A percentile compares a stretch with the other conserved stretches of the same genome.
phyloP scores from a whole-genome alignment of 768 basidiomycete genomes.

The Hygrocybe punicea region DNA sequence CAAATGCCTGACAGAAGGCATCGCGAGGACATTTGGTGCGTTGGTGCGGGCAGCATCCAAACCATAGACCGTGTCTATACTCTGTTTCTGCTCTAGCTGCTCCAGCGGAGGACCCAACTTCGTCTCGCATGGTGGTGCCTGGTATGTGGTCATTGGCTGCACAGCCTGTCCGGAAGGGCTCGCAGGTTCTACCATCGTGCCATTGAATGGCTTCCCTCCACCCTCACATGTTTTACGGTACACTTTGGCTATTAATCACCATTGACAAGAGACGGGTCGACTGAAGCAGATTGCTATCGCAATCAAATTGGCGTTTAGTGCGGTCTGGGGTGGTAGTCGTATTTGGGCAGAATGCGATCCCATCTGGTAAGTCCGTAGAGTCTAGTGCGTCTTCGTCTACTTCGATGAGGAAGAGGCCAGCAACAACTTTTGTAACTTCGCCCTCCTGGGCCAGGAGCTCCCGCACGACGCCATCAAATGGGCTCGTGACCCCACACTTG shows the following conservation, averaged over 20 bases:
- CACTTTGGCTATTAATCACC: slow-evolving; percentile 8
- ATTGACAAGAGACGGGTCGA: slow-evolving; percentile 21
- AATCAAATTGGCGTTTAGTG: slow-evolving; percentile 40
- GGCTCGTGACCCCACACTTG: slow-evolving; percentile 85
- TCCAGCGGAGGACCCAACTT: neutral
- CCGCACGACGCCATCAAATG: slow-evolving; percentile 72
- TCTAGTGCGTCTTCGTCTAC: slow-evolving; percentile 56
- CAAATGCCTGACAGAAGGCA: slow-evolving; percentile 75
- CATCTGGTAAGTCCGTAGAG: slow-evolving; percentile 50
- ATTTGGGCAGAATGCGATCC: slow-evolving; percentile 70
- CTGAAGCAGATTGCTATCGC: slow-evolving; percentile 29
- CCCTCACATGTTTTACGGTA: slow-evolving; percentile 14
- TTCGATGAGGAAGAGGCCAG: slow-evolving; percentile 74
- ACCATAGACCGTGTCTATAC: slow-evolving; percentile 57
- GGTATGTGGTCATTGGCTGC: neutral
- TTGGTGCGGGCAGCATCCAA: slow-evolving; percentile 7
- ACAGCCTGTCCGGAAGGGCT: neutral
- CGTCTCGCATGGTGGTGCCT: too few species aligned
- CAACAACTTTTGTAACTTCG: slow-evolving; percentile 81
- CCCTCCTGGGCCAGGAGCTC: slow-evolving; percentile 76
- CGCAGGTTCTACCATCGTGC: slow-evolving; percentile 7
- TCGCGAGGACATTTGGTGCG: slow-evolving; percentile 52
- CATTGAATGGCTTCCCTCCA: slow-evolving; percentile 15
- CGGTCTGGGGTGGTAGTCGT: slow-evolving; percentile 54
- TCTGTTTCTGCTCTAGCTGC: slow-evolving; percentile 43